phyloP scores from a whole-genome alignment of 2,329 filamentous ascomycete genomes.

The Diaporthe helianthi region DNA sequence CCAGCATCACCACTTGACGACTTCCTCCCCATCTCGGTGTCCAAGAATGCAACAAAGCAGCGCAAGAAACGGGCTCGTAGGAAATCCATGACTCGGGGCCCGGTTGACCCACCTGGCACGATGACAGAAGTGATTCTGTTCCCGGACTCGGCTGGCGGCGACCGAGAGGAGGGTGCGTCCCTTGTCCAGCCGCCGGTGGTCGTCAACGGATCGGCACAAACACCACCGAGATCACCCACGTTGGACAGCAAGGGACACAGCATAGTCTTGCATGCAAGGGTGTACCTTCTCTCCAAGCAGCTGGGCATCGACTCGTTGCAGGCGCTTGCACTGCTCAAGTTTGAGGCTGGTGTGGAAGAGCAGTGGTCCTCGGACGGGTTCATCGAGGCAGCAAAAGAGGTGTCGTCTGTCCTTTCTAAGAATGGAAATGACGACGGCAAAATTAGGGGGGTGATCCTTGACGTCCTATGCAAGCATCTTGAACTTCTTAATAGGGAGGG shows the following conservation, averaged over 20 bases:
- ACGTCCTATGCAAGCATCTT: neutral
- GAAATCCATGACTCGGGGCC: neutral
- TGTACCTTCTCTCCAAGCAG: conserved; percentile 35
- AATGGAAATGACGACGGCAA: conserved; percentile 2
- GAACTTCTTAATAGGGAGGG: neutral
- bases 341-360: conserved; percentile 25
- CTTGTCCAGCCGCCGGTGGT: neutral
- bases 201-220: neutral
- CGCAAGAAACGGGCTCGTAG: neutral
- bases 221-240: neutral
- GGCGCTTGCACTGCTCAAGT: conserved; percentile 32
- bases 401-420: conserved; percentile 29
- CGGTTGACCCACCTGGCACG: neutral
- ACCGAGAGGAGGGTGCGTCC: conserved; percentile 2
- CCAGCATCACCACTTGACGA: neutral
- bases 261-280: conserved; percentile 34
- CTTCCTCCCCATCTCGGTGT: neutral
- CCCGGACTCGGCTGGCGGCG: neutral
- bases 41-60: neutral
- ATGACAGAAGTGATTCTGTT: neutral
- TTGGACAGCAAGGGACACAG: neutral
- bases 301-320: conserved; percentile 33
- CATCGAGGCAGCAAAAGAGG: conserved; percentile 31
- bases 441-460: conserved; percentile 35
- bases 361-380: conserved; percentile 35